These are phyloP conservation scores for Coemansia sp. DNA, from an alignment of 371 early-diverging fungal genomes.

Conservation along the genomic window DNA sequence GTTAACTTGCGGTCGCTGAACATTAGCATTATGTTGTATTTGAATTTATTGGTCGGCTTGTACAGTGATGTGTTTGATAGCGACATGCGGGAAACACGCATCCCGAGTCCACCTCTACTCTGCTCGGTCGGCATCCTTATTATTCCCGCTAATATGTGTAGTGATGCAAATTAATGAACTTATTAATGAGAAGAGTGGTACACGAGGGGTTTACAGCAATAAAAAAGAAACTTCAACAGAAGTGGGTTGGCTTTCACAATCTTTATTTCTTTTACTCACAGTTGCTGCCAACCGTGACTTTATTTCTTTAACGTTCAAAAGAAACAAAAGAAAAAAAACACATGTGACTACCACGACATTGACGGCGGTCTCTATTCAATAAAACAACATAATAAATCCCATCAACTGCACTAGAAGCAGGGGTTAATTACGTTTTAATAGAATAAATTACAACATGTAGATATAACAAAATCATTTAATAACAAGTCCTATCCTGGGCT, in stretches of 20 bases:
- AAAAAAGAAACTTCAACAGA: not conserved
- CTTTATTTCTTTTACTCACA: not conserved
- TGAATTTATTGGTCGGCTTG: not conserved
- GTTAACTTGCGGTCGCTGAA: slow-evolving; percentile 4
- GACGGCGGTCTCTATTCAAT: not conserved
- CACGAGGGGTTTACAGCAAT: too few species aligned
- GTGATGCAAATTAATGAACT: not conserved
- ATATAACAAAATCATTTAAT: not conserved
- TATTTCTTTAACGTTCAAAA: not conserved
- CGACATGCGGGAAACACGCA: slow-evolving; percentile 10
- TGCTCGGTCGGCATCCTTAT: not conserved
- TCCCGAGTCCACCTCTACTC: not conserved
- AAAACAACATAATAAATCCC: not conserved
- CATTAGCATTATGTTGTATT: slow-evolving; percentile 2
- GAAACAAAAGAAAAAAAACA: not conserved
- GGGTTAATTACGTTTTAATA: not conserved
- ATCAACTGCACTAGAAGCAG: too few species aligned
- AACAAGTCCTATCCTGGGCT: not conserved
- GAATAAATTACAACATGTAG: not conserved
- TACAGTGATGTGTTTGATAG: not conserved
- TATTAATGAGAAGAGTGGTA: not conserved
- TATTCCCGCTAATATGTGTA: too few species aligned
- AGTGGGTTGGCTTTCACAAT: not conserved
- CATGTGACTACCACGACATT: not conserved
- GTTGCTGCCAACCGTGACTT: not conserved